Evolutionary conservation across 2,329 filamentous ascomycete genomes (phyloP).

Genomic region (Aspergillus glaucus): DNA sequence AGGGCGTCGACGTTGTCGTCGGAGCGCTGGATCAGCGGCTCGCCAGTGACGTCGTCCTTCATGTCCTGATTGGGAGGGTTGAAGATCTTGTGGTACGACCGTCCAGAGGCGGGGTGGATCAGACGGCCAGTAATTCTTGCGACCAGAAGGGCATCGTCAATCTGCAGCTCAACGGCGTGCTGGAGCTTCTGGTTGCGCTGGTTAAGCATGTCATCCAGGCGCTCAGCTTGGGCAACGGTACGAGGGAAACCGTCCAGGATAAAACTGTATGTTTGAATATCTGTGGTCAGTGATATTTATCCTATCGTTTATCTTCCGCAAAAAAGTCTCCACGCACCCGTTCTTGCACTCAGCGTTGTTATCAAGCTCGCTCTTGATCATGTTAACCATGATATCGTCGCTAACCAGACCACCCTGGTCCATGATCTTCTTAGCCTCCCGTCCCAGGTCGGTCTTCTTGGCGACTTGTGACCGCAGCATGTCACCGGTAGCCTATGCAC

Average conservation of each 20-base stretch:
- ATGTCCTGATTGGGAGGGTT: slow-evolving; percentile 91
- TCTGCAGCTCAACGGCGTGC: slow-evolving; percentile 93
- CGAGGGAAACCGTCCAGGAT: slow-evolving; percentile 98
- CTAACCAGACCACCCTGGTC: slow-evolving; percentile 95
- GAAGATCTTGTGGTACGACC: slow-evolving; percentile 97
- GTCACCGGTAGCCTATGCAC: slow-evolving; percentile 80
- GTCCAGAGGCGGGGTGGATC: slow-evolving; percentile 90
- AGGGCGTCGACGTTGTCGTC: slow-evolving; percentile 96
- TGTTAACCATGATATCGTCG: slow-evolving; percentile 98
- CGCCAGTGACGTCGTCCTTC: slow-evolving; percentile 95
- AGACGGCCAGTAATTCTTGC: slow-evolving; percentile 94
- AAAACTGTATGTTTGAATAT: slow-evolving; percentile 56
- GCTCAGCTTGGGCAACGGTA: slow-evolving; percentile 90
- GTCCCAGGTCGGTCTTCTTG: slow-evolving; percentile 89
- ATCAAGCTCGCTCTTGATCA: slow-evolving; percentile 97
- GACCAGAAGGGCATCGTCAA: slow-evolving; percentile 89
- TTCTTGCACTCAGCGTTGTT: slow-evolving; percentile 93
- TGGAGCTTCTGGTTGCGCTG: slow-evolving; percentile 76
- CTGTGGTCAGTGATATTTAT: slow-evolving; percentile 6
- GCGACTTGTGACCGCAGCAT: slow-evolving; percentile 98
- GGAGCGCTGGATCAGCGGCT: slow-evolving; percentile 90
- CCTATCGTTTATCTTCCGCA: background rate
- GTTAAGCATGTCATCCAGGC: slow-evolving; percentile 85
- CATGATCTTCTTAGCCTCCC: slow-evolving; percentile 99
- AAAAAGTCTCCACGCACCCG: slow-evolving; percentile 57